phyloP scores from a whole-genome alignment of 257 asterid species.

The Thymus mandschuricus region DNA sequence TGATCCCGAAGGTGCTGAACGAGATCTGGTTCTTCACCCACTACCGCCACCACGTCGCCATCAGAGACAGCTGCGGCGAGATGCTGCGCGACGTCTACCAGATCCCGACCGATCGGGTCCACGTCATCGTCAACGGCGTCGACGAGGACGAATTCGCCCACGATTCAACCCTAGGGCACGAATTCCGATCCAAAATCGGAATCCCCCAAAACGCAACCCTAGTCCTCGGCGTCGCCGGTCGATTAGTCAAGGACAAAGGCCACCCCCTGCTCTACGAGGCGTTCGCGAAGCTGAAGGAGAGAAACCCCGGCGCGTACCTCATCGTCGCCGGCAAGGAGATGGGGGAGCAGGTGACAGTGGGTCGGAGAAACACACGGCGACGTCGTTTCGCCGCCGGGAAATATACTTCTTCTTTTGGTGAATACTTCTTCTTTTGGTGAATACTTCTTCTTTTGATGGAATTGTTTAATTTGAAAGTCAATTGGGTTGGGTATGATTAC shows the following conservation, averaged over 20 bases:
- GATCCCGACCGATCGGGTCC: conserved; percentile 70
- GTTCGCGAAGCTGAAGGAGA: conserved; percentile 54
- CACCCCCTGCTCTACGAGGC: conserved; percentile 84
- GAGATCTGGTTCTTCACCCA: conserved; percentile 79
- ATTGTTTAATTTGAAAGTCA: no score
- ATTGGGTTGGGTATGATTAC: no score
- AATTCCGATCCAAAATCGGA: conserved; percentile 63
- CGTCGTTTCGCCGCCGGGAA: no score
- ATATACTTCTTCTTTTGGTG: no score
- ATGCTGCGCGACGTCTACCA: conserved; percentile 88
- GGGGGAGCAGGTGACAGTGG: conserved; percentile 66
- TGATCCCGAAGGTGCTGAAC: conserved; percentile 74
- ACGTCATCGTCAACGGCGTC: conserved; percentile 88
- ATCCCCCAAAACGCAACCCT: conserved; percentile 66
- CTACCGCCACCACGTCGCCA: conserved; percentile 87
- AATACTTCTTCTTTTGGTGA: no score
- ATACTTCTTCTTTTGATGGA: no score
- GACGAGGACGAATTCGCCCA: conserved; percentile 63
- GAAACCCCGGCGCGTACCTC: conserved; percentile 55
- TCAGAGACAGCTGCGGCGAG: conserved; percentile 91
- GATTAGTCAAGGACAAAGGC: conserved; percentile 90
- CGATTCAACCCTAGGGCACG: conserved; percentile 46
- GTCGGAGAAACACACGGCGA: no score
- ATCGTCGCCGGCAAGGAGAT: conserved; percentile 85
- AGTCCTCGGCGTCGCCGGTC: conserved; percentile 89